These are phyloP conservation scores for Hymenoscyphus linearis DNA, from an alignment of 2,329 filamentous ascomycete genomes.

Conservation along the genomic window DNA sequence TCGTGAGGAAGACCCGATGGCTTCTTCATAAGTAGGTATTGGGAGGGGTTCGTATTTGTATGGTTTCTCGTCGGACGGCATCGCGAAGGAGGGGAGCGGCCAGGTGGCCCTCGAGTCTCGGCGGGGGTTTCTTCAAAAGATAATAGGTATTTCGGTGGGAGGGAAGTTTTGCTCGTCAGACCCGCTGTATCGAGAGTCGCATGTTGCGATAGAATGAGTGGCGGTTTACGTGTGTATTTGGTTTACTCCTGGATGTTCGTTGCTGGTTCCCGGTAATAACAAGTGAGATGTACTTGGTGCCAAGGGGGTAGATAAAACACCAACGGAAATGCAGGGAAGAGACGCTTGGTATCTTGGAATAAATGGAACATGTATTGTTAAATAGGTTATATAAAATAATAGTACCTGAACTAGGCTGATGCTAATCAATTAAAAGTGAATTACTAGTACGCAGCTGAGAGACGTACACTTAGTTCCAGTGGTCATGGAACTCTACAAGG, in stretches of 20 bases:
- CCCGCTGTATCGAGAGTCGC: conserved; percentile 25
- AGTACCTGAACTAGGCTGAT: background rate
- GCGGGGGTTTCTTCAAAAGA: background rate
- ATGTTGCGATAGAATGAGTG: conserved; percentile 20
- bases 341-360: background rate
- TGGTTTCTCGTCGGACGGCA: conserved; percentile 46
- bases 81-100: conserved; percentile 17
- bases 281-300: conserved; percentile 19
- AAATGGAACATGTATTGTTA: background rate
- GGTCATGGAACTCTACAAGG: background rate
- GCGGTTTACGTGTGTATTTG: conserved; percentile 8
- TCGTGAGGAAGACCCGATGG: conserved; percentile 56
- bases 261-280: conserved; percentile 2
- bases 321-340: background rate
- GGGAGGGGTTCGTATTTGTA: conserved; percentile 47
- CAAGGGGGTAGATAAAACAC: conserved; percentile 19
- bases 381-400: background rate
- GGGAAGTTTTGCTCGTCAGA: conserved; percentile 16
- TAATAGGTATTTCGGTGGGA: background rate
- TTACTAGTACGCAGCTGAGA: background rate
- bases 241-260: conserved; percentile 9
- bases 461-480: background rate
- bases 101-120: conserved; percentile 2
- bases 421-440: background rate
- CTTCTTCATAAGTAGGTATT: conserved; percentile 82